Evolutionary conservation across 1,284 basidiomycete species (phyloP), one percentile per base, ranked within the genome.

Genomic region (Cryptococcus sp.): DNA sequence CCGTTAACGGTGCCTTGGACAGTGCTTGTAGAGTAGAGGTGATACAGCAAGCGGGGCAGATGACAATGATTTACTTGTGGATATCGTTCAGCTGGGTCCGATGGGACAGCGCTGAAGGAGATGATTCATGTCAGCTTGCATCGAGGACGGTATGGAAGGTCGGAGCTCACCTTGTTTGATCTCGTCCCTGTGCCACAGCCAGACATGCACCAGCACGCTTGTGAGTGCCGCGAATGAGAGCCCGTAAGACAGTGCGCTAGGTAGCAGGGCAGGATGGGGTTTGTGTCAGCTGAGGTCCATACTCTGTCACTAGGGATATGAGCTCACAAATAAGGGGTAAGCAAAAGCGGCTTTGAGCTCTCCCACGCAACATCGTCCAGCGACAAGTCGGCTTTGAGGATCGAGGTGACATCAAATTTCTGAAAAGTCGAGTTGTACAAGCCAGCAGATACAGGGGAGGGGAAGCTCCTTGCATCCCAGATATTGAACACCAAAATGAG

Each of bases 181-280:
- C 61, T 82, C 80, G 11, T 74, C 66, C 36, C 79, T 66, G 59
- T 82, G 80, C 79, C 80, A 82, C 2, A 82, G 70, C 62, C 75
- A 72, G 16, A 81, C 80, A 57, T 82, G 80, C 3, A 77, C 76
- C 42, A 81, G 65, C 6, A 80, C 78, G 49, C 78, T 79, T 0
- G 79, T 78, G 16, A 82, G 64, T 0, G 79, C 76, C 0, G 80
- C 79, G 60, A 82, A 82, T 7, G 75, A 73, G 13, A 80, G 62
- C 0, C 73, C 78, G 56, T 79, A 79, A 0, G 75, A 66, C 8
- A 77, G 36, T 12, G 75, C 76, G 51, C 75, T 72, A 33, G 28
- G 9, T 33, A 9, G 28, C 9, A 9, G 9, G 28, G 28, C 4
- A 33, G 28, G 28, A 9, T n/a, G 48, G 24, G 40, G n/a, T 33